phyloP scores from a whole-genome alignment of 352 stramenopile species.

The Globisporangium barbulae region DNA sequence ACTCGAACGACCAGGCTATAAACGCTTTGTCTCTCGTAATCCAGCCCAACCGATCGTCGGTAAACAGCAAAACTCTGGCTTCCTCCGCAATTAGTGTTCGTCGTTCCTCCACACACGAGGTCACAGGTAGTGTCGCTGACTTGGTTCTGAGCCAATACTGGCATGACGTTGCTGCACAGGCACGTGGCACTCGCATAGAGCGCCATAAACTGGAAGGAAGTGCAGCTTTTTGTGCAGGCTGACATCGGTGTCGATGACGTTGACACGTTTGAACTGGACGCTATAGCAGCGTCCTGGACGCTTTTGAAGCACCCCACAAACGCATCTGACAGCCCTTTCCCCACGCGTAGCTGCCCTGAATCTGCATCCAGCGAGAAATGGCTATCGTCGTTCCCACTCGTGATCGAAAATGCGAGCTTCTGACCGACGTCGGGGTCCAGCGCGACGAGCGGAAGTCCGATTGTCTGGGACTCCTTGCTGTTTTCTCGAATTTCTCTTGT shows the following conservation, averaged over 20 bases:
- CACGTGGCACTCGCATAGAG: slow-evolving; percentile 19
- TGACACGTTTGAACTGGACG: background rate
- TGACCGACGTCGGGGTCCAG: slow-evolving; percentile 9
- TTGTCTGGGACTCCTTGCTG: slow-evolving; percentile 12
- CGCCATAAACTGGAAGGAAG: slow-evolving; percentile 24
- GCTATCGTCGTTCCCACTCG: slow-evolving; percentile 7
- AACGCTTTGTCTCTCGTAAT: slow-evolving; percentile 20
- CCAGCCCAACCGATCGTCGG: slow-evolving; percentile 17
- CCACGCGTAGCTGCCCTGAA: slow-evolving; percentile 8
- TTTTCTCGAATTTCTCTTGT: slow-evolving; percentile 23
- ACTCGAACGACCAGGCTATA: slow-evolving; percentile 4
- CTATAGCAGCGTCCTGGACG: background rate
- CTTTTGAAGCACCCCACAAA: slow-evolving; percentile 14
- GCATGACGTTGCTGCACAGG: slow-evolving; percentile 22
- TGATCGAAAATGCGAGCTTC: slow-evolving; percentile 7
- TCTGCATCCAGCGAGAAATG: slow-evolving; percentile 4
- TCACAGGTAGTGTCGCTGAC: slow-evolving; percentile 5
- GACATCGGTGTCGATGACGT: background rate
- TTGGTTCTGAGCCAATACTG: slow-evolving; percentile 5
- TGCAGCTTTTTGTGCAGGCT: slow-evolving; percentile 18
- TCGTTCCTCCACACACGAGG: slow-evolving; percentile 14
- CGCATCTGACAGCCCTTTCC: slow-evolving; percentile 3
- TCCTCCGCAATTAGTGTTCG: slow-evolving; percentile 24
- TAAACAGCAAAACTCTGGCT: slow-evolving; percentile 22
- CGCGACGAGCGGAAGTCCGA: slow-evolving; percentile 13